Conservation (phyloP, 331 rosid genomes). For the Quercus phellos region DNA sequence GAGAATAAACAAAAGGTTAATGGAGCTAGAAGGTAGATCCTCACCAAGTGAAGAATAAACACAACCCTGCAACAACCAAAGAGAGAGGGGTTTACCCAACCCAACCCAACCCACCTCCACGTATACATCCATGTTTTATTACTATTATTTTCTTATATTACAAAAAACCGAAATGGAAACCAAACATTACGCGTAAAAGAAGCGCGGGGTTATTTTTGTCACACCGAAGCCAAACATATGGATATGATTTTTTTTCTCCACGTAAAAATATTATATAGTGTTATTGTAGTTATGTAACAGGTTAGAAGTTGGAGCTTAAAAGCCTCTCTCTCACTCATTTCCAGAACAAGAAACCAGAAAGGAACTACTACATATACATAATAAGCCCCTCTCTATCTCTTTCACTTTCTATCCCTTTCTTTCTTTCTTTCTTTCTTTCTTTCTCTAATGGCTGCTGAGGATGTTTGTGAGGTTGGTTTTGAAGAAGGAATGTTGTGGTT, state of each 20-base stretch:
- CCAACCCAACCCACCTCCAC: constrained; percentile 28
- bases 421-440: constrained; percentile 3
- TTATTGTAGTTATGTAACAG: constrained; percentile 53
- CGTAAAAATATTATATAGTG: constrained; percentile 43
- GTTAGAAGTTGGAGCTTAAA: constrained; percentile 52
- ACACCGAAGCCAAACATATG: neutral
- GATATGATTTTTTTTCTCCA: neutral
- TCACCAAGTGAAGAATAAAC: constrained; percentile 17
- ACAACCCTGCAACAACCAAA: constrained; percentile 28
- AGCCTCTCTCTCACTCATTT: constrained; percentile 13
- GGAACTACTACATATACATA: neutral
- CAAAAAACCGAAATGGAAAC: neutral
- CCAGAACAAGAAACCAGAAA: constrained; percentile 13
- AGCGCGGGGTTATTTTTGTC: neutral
- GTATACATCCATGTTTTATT: neutral
- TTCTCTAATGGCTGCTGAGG: constrained; percentile 38
- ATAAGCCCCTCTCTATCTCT: neutral
- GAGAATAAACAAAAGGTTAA: neutral
- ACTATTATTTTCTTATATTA: too few species aligned
- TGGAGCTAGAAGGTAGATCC: constrained; percentile 20
- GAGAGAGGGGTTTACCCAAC: constrained; percentile 52
- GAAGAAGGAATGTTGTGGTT: constrained; percentile 62
- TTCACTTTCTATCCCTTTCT: neutral
- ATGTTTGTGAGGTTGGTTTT: constrained; percentile 34
- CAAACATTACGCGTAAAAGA: constrained; percentile 2